These are phyloP conservation scores for Nemania abortiva DNA, from an alignment of 2,329 filamentous ascomycete genomes.

Conservation along the genomic window DNA sequence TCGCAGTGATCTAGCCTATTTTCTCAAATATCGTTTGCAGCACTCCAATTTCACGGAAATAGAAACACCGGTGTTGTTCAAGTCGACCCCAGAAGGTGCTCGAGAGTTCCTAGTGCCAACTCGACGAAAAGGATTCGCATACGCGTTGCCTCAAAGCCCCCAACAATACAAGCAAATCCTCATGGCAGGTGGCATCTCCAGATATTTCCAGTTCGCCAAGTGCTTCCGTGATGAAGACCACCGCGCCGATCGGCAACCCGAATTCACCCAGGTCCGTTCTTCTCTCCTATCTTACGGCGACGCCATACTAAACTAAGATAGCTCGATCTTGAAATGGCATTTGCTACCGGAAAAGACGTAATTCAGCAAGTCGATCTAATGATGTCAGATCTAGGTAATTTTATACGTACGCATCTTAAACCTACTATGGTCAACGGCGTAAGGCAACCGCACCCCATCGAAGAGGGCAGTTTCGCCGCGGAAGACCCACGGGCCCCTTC, in stretches of 20 bases:
- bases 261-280: constrained; percentile 84
- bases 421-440: constrained; percentile 49
- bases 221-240: constrained; percentile 97
- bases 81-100: constrained; percentile 95
- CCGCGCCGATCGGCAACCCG: constrained; percentile 91
- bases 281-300: constrained; percentile 21
- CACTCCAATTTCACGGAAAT: constrained; percentile 74
- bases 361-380: constrained; percentile 68
- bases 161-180: constrained; percentile 99
- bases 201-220: constrained; percentile 92
- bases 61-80: constrained; percentile 95
- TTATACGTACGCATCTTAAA: constrained; percentile 45
- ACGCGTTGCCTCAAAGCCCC: constrained; percentile 94
- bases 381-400: constrained; percentile 54
- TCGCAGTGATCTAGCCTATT: constrained; percentile 67
- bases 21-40: constrained; percentile 55
- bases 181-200: constrained; percentile 86
- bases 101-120: constrained; percentile 95
- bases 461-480: background rate
- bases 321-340: constrained; percentile 95
- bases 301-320: constrained; percentile 53
- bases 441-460: constrained; percentile 28
- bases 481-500: background rate
- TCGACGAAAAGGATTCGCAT: constrained; percentile 78
- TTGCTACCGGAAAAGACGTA: constrained; percentile 78